These are phyloP conservation scores for Trametes sanguinea DNA, from an alignment of 768 basidiomycete genomes.

Conservation along the genomic window DNA sequence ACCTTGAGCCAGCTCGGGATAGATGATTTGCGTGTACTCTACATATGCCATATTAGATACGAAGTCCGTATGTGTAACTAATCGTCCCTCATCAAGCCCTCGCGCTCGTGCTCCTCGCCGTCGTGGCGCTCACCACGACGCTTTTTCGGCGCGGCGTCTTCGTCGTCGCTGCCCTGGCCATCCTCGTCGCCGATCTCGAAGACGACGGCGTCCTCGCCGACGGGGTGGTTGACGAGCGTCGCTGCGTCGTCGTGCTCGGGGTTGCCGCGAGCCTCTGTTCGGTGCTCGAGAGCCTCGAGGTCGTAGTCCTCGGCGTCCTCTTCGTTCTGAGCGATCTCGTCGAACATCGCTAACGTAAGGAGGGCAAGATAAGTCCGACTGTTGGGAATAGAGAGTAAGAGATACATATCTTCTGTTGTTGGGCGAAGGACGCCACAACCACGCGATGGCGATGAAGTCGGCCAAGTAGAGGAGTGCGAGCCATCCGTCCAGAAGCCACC, in stretches of 20 bases:
- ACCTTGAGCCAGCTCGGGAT: constrained; percentile 16
- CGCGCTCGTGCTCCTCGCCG: constrained; percentile 57
- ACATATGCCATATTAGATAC: constrained; percentile 30
- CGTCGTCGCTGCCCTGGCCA: constrained; percentile 59
- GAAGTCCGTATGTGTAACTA: constrained; percentile 33
- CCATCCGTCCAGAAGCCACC: constrained; percentile 98
- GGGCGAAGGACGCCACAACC: constrained; percentile 91
- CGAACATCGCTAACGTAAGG: constrained; percentile 87
- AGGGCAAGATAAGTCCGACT: constrained; percentile 28
- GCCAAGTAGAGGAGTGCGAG: constrained; percentile 84
- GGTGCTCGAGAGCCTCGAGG: constrained; percentile 69
- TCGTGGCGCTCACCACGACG: constrained; percentile 45
- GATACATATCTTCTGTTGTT: constrained; percentile 81
- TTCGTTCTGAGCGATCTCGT: constrained; percentile 94
- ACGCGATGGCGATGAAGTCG: constrained; percentile 80
- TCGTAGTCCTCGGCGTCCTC: constrained; percentile 94
- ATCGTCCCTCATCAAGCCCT: constrained; percentile 58
- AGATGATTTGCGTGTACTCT: constrained; percentile 40
- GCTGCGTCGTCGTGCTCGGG: constrained; percentile 67
- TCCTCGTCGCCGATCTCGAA: constrained; percentile 93
- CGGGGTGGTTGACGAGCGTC: constrained; percentile 63
- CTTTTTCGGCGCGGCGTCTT: constrained; percentile 54
- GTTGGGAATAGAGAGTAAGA: neutral
- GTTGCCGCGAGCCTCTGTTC: constrained; percentile 42
- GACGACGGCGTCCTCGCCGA: constrained; percentile 73